A percentile compares a stretch with the other conserved stretches of the same genome.
Evolutionary conservation across 192 early-diverging fungal genomes (phyloP).

Genomic region (Gamsiella multidivaricata): DNA sequence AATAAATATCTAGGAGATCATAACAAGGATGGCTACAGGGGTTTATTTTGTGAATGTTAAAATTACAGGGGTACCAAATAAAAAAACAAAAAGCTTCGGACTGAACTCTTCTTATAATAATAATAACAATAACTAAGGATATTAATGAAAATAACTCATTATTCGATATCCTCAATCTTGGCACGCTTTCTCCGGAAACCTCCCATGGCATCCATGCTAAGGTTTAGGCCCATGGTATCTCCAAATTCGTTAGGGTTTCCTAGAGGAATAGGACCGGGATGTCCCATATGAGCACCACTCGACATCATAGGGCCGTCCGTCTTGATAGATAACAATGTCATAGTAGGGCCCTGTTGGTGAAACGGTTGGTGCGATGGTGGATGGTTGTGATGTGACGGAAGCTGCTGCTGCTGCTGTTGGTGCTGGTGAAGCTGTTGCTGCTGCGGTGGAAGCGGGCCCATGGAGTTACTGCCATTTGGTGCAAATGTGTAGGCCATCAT

Average conservation of each 20-base stretch:
- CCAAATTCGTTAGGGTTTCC: conserved; percentile 22
- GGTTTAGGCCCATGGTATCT: conserved; percentile 14
- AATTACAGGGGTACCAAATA: not conserved
- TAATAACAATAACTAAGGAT: conserved; percentile 5
- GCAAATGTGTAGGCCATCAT: conserved; percentile 25
- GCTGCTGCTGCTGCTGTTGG: conserved; percentile 7
- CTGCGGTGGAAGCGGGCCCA: conserved; percentile 11
- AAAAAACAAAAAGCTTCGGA: conserved; percentile 10
- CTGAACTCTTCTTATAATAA: not conserved
- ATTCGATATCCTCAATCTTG: conserved; percentile 50
- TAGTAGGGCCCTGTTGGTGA: conserved; percentile 41
- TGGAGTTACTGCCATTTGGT: not conserved
- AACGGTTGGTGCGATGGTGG: conserved; percentile 19
- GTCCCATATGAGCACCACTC: not conserved
- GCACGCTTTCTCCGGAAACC: conserved; percentile 28
- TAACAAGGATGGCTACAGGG: no score
- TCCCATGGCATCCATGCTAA: not conserved
- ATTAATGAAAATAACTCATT: not conserved
- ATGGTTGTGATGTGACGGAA: conserved; percentile 10
- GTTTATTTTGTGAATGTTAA: no score
- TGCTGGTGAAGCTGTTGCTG: conserved; percentile 17
- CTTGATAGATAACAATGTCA: conserved; percentile 46
- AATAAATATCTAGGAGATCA: no score
- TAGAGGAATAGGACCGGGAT: conserved; percentile 2
- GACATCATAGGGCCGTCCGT: conserved; percentile 23